Percentiles rank a stretch among this genome's conserved stretches.
These are phyloP conservation scores for Avena eriantha DNA, from an alignment of 176 grass and related monocot genomes.

Conservation along the genomic window DNA sequence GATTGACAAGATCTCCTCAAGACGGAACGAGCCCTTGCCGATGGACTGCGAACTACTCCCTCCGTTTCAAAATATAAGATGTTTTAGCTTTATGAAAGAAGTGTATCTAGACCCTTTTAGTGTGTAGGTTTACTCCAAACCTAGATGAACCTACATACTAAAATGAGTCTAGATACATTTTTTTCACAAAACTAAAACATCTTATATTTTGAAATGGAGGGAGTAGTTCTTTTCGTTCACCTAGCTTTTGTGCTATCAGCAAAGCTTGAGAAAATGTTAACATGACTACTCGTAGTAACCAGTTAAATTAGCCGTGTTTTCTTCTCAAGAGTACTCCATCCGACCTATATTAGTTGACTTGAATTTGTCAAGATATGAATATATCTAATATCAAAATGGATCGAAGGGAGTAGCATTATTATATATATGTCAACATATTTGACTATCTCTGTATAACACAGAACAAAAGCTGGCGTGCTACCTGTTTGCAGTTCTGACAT, in stretches of 20 bases:
- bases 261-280: slow-evolving; percentile 37
- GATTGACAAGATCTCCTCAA: slow-evolving; percentile 21
- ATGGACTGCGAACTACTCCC: slow-evolving; percentile 1
- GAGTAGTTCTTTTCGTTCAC: neutral
- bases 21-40: neutral
- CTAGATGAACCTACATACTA: too few relatives aligned
- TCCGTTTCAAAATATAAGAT: too few relatives aligned
- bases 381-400: too few relatives aligned
- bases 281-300: slow-evolving; percentile 39
- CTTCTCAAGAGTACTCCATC: too few relatives aligned
- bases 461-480: neutral
- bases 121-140: too few relatives aligned
- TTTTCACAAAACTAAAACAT: too few relatives aligned
- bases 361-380: too few relatives aligned
- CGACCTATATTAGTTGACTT: too few relatives aligned
- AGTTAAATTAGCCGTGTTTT: slow-evolving; percentile 45
- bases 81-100: too few relatives aligned
- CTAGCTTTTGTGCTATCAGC: slow-evolving; percentile 22
- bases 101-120: too few relatives aligned
- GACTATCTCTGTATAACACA: slow-evolving; percentile 33
- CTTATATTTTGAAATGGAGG: too few relatives aligned
- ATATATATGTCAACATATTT: slow-evolving; percentile 25
- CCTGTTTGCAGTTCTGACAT: slow-evolving; percentile 22
- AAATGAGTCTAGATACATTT: too few relatives aligned
- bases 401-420: neutral